Evolutionary conservation across 805 yeast species (phyloP).

Genomic region (Candida sonorensis): DNA sequence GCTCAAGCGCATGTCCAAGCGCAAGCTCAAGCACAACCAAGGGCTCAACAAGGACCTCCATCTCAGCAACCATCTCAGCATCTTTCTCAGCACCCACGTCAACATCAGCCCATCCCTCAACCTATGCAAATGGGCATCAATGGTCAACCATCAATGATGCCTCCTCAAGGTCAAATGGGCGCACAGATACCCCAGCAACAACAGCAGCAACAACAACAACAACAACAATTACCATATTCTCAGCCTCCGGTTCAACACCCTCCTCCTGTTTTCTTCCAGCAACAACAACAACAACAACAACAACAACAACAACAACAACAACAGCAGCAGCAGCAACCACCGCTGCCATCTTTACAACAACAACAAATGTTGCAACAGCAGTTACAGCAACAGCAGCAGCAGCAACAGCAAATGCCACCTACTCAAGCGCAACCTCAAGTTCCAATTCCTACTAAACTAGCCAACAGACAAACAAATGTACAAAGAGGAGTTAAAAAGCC

Average conservation of each 20-base stretch:
- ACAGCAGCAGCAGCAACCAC: constrained; percentile 5
- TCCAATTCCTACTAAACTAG: too few species aligned
- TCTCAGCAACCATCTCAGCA: constrained; percentile 3
- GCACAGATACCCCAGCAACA: constrained; percentile 29
- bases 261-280: too few species aligned
- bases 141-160: constrained; percentile 6
- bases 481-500: too few species aligned
- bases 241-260: constrained; percentile 1
- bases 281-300: constrained; percentile 3
- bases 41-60: constrained; percentile 27
- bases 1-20: constrained; percentile 4
- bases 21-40: constrained; percentile 3
- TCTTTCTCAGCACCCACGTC: constrained; percentile 24
- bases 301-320: constrained; percentile 5
- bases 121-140: constrained; percentile 14
- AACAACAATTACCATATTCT: constrained; percentile 2
- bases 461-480: too few species aligned
- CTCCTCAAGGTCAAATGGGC: constrained; percentile 3
- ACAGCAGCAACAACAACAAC: constrained; percentile 20
- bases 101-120: constrained; percentile 30
- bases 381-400: constrained; percentile 2
- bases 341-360: too few species aligned
- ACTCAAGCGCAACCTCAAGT: too few species aligned
- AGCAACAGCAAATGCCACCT: too few species aligned
- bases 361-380: background rate